Conservation (phyloP, 2,329 filamentous ascomycete species). For the Ascosphaera apis region DNA sequence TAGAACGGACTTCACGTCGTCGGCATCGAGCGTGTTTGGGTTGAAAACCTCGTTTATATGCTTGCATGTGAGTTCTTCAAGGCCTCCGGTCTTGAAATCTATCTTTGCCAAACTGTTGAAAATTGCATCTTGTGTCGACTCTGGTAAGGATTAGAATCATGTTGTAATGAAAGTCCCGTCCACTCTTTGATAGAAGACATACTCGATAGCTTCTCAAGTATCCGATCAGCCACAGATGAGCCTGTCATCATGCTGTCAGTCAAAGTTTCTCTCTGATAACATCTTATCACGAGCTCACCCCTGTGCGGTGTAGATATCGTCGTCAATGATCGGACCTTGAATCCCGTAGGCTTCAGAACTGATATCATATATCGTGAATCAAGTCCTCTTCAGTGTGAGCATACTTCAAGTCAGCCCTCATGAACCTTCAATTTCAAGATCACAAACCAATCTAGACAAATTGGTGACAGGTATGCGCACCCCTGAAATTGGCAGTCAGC, state of each 20-base stretch:
- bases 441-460: not conserved
- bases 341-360: slow-evolving; percentile 32
- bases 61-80: slow-evolving; percentile 34
- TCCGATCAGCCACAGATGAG: slow-evolving; percentile 38
- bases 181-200: too few species aligned
- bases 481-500: slow-evolving; percentile 1
- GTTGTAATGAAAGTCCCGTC: too few species aligned
- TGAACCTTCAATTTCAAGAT: slow-evolving; percentile 13
- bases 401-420: slow-evolving; percentile 1
- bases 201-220: slow-evolving; percentile 21
- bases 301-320: slow-evolving; percentile 39
- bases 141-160: too few species aligned
- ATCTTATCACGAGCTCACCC: slow-evolving; percentile 13
- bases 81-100: slow-evolving; percentile 34
- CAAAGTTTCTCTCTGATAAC: not conserved
- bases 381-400: slow-evolving; percentile 25
- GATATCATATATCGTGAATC: slow-evolving; percentile 43
- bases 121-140: not conserved
- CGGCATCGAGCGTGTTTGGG: slow-evolving; percentile 30
- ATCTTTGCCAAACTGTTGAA: slow-evolving; percentile 10
- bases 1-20: slow-evolving; percentile 23
- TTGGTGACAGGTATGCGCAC: slow-evolving; percentile 1
- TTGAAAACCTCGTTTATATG: slow-evolving; percentile 39
- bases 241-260: slow-evolving; percentile 12
- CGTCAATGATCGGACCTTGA: slow-evolving; percentile 51